phyloP scores from a whole-genome alignment of 805 yeast genomes.

The Metschnikowia similis region DNA sequence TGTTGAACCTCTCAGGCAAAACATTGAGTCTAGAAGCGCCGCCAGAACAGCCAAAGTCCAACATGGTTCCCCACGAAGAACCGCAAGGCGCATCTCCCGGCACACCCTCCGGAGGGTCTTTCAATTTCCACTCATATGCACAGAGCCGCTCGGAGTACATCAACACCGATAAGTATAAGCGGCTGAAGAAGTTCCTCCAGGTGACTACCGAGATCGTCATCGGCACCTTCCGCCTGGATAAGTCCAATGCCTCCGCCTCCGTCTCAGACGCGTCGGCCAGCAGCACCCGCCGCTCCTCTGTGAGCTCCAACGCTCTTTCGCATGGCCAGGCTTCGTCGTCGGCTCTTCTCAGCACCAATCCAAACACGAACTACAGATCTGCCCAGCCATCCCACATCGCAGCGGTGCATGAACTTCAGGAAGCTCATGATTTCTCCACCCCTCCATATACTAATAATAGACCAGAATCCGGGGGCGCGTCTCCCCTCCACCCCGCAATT shows the following conservation, averaged over 20 bases:
- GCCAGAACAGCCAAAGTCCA: conserved; percentile 14
- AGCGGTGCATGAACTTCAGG: conserved; percentile 9
- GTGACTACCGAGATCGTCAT: conserved; percentile 73
- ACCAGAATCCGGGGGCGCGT: neutral
- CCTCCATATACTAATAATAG: conserved; percentile 25
- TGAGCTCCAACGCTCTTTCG: neutral
- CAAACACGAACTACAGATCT: neutral
- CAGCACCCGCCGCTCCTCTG: conserved; percentile 1
- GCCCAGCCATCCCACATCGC: conserved; percentile 4
- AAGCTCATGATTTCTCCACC: conserved; percentile 19
- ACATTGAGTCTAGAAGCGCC: conserved; percentile 26
- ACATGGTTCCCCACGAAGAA: conserved; percentile 8
- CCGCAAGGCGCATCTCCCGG: conserved; percentile 10
- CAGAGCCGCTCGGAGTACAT: conserved; percentile 45
- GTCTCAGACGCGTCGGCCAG: conserved; percentile 1
- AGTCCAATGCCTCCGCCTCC: conserved; percentile 1
- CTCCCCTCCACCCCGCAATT: neutral
- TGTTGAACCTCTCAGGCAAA: conserved; percentile 74
- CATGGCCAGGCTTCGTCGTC: neutral
- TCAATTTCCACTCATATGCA: conserved; percentile 17
- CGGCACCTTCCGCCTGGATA: conserved; percentile 64
- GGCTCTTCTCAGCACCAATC: neutral
- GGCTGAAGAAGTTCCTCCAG: conserved; percentile 75
- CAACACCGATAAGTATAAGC: conserved; percentile 75
- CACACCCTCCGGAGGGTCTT: conserved; percentile 16